Percentiles rank a stretch among this genome's conserved stretches.
These are phyloP conservation scores for Rosellinia necatrix DNA, from an alignment of 2,329 filamentous ascomycete genomes.

Conservation along the genomic window DNA sequence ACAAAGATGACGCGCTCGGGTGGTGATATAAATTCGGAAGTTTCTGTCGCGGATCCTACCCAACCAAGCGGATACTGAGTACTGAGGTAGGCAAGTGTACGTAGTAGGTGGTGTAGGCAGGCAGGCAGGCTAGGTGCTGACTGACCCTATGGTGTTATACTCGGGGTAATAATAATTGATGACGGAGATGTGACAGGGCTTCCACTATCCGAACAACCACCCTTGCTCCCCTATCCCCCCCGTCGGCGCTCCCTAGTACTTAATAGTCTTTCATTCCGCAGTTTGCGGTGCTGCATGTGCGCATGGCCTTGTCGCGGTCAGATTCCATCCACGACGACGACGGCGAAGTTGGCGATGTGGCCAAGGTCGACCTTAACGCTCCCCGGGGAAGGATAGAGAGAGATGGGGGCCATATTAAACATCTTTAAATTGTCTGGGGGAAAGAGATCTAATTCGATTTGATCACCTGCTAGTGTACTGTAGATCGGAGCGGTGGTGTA, in stretches of 20 bases:
- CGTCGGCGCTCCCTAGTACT: neutral
- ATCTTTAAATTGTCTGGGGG: too few species aligned
- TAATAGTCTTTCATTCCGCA: too few species aligned
- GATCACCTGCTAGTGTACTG: too few species aligned
- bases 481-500: too few species aligned
- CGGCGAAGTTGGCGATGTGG: neutral
- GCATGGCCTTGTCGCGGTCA: neutral
- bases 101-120: neutral
- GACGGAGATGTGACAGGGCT: conserved; percentile 6
- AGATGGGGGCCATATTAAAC: too few species aligned
- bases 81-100: too few species aligned
- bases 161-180: conserved; percentile 10
- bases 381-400: too few species aligned
- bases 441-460: too few species aligned
- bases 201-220: neutral
- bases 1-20: neutral
- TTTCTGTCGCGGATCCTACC: conserved; percentile 17
- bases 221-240: neutral
- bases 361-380: too few species aligned
- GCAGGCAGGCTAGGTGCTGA: too few species aligned
- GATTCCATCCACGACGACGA: neutral
- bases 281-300: too few species aligned
- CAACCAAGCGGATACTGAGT: conserved; percentile 12
- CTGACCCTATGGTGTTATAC: too few species aligned
- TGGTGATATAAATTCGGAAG: conserved; percentile 13